Base-by-base conservation (phyloP, 2,329 filamentous ascomycete species). In the Trichoderma sp. region DNA sequence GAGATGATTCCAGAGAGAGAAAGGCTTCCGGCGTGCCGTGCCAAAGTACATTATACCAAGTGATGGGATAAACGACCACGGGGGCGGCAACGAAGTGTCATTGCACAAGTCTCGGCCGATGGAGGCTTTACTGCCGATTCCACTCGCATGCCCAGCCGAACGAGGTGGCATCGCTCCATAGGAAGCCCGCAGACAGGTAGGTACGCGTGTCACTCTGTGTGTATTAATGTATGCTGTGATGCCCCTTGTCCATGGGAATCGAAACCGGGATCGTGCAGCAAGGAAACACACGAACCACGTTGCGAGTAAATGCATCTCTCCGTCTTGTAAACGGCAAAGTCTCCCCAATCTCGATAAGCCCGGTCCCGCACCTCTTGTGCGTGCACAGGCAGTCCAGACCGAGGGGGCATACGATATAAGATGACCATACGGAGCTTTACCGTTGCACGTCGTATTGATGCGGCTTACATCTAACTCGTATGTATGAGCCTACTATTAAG, bases 201-300 rank as follows among this genome's bases (percentile, higher is more conserved):
- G 14, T 24, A 21, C 14, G 21, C 21, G 38, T 12, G 35, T 41
- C 38, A 21, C 35, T 50, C 27, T 62, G n/a, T 35, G 29, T 65
- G n/a, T 53, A 29, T 33, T 27, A 35, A n/a, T 35, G 60, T 12
- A 33, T 35, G 29, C n/a, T 38, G 24, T 27, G 35, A 24, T 24
- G 33, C 41, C 59, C 59, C 69, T 38, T 53, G 69, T 56, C 60
- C 27, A 56, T 56, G 60, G 41, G 45, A 45, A 38, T 73, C 69
- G 69, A 73, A 27, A 29, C 71, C 71, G 27, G 71, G 71, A 74
- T 67, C 62, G 45, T 50, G 63, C 71, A 60, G 63, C 27, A 56
- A 56, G 24, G 33, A 74, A 67, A 59, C 62, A 29, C 21, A 29
- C 21, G 71, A 60, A 65, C 71, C 71, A 67, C 63, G 63, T 74